A percentile compares a stretch with the other conserved stretches of the same genome.
phyloP scores from a whole-genome alignment of 257 asterid species.

The Solanum tacnaense region DNA sequence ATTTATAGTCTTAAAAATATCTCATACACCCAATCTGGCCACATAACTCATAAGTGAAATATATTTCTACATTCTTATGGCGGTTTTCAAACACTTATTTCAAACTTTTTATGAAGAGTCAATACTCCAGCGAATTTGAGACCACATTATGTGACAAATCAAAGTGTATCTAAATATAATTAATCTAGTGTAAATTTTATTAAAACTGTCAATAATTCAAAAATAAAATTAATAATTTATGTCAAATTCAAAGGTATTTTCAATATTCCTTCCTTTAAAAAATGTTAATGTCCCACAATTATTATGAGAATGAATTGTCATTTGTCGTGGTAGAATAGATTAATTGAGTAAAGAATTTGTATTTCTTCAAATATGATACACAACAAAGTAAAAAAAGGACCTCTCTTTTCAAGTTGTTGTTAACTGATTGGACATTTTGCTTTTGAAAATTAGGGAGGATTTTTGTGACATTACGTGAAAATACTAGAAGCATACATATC shows the following conservation, averaged over 20 bases:
- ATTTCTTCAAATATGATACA: neutral
- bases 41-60: too few relatives aligned
- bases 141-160: neutral
- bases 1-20: too few relatives aligned
- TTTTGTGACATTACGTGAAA: neutral
- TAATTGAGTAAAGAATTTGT: neutral
- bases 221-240: rapidly evolving
- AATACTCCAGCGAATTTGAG: rapidly evolving
- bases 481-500: too few relatives aligned
- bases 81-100: too few relatives aligned
- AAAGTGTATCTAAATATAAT: too few relatives aligned
- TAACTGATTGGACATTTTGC: neutral
- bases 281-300: neutral
- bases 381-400: neutral
- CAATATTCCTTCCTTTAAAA: too few relatives aligned
- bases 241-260: too few relatives aligned
- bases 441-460: too few relatives aligned
- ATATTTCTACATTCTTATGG: too few relatives aligned
- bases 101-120: too few relatives aligned
- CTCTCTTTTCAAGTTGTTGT: neutral
- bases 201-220: too few relatives aligned
- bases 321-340: neutral
- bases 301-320: neutral
- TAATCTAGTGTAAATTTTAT: rapidly evolving
- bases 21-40: too few relatives aligned